Conservation (phyloP, 139 green algal genomes). For the Gonium pectorale region DNA sequence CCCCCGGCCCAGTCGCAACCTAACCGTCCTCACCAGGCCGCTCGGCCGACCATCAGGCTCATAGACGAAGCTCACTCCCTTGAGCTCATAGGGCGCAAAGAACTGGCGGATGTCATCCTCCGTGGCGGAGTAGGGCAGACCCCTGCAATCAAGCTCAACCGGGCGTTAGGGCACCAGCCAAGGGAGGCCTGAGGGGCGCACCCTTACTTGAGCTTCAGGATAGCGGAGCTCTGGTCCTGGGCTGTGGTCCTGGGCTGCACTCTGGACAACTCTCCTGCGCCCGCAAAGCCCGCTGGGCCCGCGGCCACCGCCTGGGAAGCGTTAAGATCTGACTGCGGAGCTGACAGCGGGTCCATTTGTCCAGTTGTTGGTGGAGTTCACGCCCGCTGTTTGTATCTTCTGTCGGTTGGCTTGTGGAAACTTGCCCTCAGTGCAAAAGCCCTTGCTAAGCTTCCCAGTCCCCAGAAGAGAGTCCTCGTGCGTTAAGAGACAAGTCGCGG, state of each 20-base stretch:
- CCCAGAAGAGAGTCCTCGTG: no score
- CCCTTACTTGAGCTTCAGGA: slow-evolving; percentile 37
- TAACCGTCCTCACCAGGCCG: slow-evolving; percentile 73
- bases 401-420: no score
- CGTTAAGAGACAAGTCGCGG: no score
- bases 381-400: no score
- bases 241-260: not conserved
- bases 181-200: not conserved
- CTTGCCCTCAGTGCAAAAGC: no score
- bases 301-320: slow-evolving; percentile 5
- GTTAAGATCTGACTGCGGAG: slow-evolving; percentile 16
- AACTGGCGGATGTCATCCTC: slow-evolving; percentile 67
- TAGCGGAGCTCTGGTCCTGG: slow-evolving; percentile 30
- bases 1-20: no score
- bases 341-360: slow-evolving; percentile 17
- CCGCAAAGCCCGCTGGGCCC: not conserved
- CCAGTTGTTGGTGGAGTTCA: no score
- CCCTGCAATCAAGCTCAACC: not conserved
- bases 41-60: slow-evolving; percentile 71
- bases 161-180: no score
- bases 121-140: slow-evolving; percentile 57
- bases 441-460: no score
- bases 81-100: slow-evolving; percentile 62
- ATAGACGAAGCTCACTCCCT: slow-evolving; percentile 64
- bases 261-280: not conserved